phyloP scores from a whole-genome alignment of 495 filamentous ascomycete species.

The Talaromyces ruber region DNA sequence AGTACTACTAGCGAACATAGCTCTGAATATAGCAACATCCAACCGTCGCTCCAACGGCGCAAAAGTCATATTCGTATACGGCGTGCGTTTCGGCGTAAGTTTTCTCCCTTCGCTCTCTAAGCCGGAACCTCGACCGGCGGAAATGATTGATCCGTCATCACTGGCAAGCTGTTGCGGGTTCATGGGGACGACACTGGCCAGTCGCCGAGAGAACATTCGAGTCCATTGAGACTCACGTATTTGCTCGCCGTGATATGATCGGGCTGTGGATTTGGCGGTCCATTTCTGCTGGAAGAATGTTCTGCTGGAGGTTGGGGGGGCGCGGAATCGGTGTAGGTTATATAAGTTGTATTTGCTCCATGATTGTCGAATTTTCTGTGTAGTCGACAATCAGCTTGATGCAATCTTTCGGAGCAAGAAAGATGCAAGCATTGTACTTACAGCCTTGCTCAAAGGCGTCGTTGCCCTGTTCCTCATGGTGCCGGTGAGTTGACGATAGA shows the following conservation, averaged over 20 bases:
- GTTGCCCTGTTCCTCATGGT: constrained; percentile 43
- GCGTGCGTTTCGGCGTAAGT: constrained; percentile 36
- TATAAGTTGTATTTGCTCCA: constrained; percentile 98
- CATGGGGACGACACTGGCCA: constrained; percentile 81
- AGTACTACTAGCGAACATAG: constrained; percentile 90
- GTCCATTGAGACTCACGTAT: constrained; percentile 84
- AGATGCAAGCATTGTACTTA: constrained; percentile 17
- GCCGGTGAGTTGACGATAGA: neutral
- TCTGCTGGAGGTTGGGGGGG: constrained; percentile 23
- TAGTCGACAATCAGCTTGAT: neutral
- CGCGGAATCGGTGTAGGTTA: constrained; percentile 56
- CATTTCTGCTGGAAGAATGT: constrained; percentile 99
- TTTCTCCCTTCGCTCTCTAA: constrained; percentile 19
- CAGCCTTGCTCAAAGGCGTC: constrained; percentile 32
- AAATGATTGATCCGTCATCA: constrained; percentile 70
- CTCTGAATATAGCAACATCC: constrained; percentile 84
- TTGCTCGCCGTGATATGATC: constrained; percentile 90
- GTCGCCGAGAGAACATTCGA: constrained; percentile 75
- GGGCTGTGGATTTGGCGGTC: constrained; percentile 69
- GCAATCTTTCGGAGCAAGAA: neutral
- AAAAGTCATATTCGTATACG: constrained; percentile 90
- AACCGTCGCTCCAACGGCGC: constrained; percentile 83
- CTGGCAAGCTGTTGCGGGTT: constrained; percentile 63
- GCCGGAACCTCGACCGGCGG: constrained; percentile 76
- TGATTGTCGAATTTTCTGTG: constrained; percentile 85